Conservation (phyloP, 2,329 filamentous ascomycete species). For the Orbilia blumenaviensis region DNA sequence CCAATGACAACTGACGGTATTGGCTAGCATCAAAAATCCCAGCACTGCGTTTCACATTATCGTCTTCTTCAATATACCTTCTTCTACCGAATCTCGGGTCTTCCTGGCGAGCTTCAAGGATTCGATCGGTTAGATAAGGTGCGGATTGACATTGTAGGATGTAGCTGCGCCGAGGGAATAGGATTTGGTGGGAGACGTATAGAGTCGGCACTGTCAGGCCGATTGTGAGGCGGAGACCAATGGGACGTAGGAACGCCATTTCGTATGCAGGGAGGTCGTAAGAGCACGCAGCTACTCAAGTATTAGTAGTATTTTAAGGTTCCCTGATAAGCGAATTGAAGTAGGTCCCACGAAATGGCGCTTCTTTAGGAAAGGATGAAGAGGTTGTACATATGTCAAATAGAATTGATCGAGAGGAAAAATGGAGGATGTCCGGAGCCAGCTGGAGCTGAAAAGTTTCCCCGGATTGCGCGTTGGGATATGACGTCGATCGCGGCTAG, state of each 20-base stretch:
- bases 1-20: conserved; percentile 36
- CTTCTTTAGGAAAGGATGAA: too few species aligned
- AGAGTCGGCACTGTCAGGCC: conserved; percentile 34
- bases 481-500: conserved; percentile 11
- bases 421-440: too few species aligned
- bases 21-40: conserved; percentile 1
- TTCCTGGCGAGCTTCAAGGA: conserved; percentile 14
- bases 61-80: neutral
- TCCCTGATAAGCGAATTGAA: too few species aligned
- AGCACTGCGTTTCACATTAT: neutral
- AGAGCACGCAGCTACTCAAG: too few species aligned
- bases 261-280: too few species aligned
- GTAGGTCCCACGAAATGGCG: too few species aligned
- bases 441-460: too few species aligned
- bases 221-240: conserved; percentile 40
- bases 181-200: conserved; percentile 46
- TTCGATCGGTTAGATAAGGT: conserved; percentile 26
- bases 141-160: conserved; percentile 36
- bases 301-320: too few species aligned
- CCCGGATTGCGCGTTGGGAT: conserved; percentile 1
- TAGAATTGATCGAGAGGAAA: neutral
- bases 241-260: conserved; percentile 42
- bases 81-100: neutral
- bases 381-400: neutral
- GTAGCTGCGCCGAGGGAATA: conserved; percentile 15